A percentile compares a stretch with the other conserved stretches of the same genome.
phyloP scores from a whole-genome alignment of 2,329 filamentous ascomycete species.

The Mollisia scopiformis region DNA sequence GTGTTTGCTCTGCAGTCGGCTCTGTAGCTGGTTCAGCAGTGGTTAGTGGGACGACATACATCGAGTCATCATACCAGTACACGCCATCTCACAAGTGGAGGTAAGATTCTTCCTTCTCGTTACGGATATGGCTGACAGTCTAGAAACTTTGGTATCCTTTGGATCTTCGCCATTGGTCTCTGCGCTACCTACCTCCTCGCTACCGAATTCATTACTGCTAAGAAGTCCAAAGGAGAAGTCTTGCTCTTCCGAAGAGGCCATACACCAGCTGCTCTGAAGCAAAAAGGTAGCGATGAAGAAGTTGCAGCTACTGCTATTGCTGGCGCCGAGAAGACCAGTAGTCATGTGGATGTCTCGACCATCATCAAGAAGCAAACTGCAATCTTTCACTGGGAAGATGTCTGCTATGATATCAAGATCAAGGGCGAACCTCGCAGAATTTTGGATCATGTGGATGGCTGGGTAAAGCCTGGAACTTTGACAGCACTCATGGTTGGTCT shows the following conservation, averaged over 20 bases:
- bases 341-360: conserved; percentile 22
- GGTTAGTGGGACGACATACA: conserved; percentile 62
- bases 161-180: conserved; percentile 67
- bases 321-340: conserved; percentile 20
- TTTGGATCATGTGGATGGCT: conserved; percentile 69
- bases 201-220: conserved; percentile 63
- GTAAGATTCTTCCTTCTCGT: conserved; percentile 5
- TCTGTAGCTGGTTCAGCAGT: conserved; percentile 52
- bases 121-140: neutral
- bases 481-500: conserved; percentile 63
- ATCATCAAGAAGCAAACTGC: conserved; percentile 30
- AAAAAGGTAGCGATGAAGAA: conserved; percentile 21
- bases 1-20: conserved; percentile 62
- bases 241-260: conserved; percentile 75
- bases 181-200: conserved; percentile 62
- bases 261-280: conserved; percentile 38
- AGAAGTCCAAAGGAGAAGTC: conserved; percentile 77
- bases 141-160: conserved; percentile 68
- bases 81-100: conserved; percentile 64
- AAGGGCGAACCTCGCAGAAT: conserved; percentile 66
- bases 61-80: conserved; percentile 59
- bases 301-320: neutral
- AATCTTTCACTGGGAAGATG: conserved; percentile 34
- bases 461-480: conserved; percentile 71
- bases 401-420: conserved; percentile 77